phyloP scores from a whole-genome alignment of 305 asterid species.

The Euphrasia arctica region DNA sequence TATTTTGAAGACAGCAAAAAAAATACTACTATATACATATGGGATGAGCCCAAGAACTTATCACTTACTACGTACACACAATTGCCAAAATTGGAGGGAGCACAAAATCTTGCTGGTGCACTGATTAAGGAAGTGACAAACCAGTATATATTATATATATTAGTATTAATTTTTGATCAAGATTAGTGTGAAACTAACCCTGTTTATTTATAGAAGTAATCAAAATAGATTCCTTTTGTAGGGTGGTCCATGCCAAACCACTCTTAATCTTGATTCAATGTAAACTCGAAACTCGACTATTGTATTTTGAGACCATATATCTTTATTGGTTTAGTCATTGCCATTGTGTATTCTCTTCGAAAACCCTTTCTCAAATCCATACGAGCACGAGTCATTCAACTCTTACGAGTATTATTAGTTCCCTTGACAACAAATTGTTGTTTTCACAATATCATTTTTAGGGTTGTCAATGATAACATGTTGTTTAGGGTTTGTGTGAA shows the following conservation, averaged over 20 bases:
- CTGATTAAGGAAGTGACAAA: background rate
- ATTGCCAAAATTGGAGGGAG: slow-evolving; percentile 8
- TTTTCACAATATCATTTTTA: background rate
- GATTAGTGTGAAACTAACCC: background rate
- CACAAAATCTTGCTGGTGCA: slow-evolving; percentile 7
- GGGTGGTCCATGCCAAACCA: slow-evolving; percentile 1
- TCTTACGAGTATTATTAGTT: no score
- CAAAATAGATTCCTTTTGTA: slow-evolving; percentile 6
- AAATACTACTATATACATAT: background rate
- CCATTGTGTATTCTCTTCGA: no score
- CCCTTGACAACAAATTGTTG: background rate
- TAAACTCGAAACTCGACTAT: background rate
- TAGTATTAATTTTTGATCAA: background rate
- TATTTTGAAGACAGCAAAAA: background rate
- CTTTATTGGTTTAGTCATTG: no score
- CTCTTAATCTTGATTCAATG: background rate
- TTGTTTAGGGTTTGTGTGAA: background rate
- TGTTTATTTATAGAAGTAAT: background rate
- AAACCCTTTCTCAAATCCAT: background rate
- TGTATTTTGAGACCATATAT: no score
- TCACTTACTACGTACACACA: background rate
- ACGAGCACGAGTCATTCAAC: no score
- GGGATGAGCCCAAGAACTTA: slow-evolving; percentile 2
- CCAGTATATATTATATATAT: no score
- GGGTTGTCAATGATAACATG: background rate